phyloP scores from a whole-genome alignment of 495 filamentous ascomycete genomes.

The Penicillium paxilli region DNA sequence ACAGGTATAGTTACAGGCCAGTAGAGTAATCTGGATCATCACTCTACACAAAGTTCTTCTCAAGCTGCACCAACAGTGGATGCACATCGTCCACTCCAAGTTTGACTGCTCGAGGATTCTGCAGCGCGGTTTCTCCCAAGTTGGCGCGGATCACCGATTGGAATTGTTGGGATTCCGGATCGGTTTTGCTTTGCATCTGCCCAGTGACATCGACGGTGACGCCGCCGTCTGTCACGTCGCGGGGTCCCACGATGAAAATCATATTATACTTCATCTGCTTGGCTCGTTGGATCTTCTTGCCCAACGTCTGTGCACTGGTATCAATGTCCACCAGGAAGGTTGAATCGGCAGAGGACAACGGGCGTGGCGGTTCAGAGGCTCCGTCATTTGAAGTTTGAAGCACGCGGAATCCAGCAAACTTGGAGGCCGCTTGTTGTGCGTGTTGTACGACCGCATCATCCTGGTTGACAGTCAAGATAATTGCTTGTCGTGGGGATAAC shows the following conservation, averaged over 20 bases:
- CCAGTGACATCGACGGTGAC: constrained; percentile 48
- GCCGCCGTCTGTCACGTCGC: constrained; percentile 44
- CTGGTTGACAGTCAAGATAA: constrained; percentile 75
- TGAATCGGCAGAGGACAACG: constrained; percentile 41
- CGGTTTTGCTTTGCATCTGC: constrained; percentile 45
- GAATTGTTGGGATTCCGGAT: constrained; percentile 27
- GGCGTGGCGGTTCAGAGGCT: constrained; percentile 22
- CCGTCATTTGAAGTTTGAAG: constrained; percentile 26
- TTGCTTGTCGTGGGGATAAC: constrained; percentile 80
- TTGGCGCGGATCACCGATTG: constrained; percentile 29
- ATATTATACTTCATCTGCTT: constrained; percentile 72
- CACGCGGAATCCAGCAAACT: constrained; percentile 36
- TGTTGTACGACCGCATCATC: constrained; percentile 56
- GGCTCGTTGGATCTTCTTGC: constrained; percentile 71
- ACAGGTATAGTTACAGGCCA: neutral
- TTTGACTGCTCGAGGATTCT: constrained; percentile 41
- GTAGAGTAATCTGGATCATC: too few relatives aligned
- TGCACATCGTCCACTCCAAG: constrained; percentile 40
- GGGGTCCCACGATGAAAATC: constrained; percentile 71
- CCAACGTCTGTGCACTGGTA: constrained; percentile 56
- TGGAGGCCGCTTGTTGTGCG: constrained; percentile 48
- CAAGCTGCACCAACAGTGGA: constrained; percentile 39
- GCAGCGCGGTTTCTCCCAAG: constrained; percentile 29
- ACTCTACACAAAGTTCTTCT: constrained; percentile 31
- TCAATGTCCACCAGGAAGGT: constrained; percentile 74